Base-by-base conservation (phyloP, 106 monocot species). In the Platanthera zijinensis region DNA sequence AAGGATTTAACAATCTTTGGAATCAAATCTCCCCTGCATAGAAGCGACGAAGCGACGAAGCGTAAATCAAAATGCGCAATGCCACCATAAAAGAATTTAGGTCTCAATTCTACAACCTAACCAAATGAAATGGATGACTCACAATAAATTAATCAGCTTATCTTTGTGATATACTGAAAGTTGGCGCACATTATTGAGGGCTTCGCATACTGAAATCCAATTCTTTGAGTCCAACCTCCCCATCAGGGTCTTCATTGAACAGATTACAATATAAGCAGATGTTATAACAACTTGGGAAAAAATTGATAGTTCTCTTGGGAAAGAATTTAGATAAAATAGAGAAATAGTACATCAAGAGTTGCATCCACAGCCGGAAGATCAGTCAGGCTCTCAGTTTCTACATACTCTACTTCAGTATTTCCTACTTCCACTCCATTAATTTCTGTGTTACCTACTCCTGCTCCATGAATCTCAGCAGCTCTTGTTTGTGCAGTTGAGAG, bases 111-210 rank as follows among this genome's bases (percentile, higher is more conserved):
- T 45, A 78, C 54, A 21, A 18, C 10, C 52, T 17, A 70, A 47
- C 21, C 11, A 64, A 78, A 64, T 11, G 49, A 73, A 39, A 13
- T 32, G 32, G 21, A 77, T 71, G 8, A 82, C 93, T 88, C 87
- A 97, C 97, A 97, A 68, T 50, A 87, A 76, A n/a, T 88, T 91
- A 66, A 82, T 59, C 49, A 97, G 84, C 39, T 80, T 92, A 73
- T 97, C 94, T 81, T 88, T 90, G 74, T 97, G 93, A 82, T 77
- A 94, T 75, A 89, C 80, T 61, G 97, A 87, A 74, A 97, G 75
- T 56, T 90, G 97, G 32, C 97, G 85, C 14, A 97, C 97, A 82
- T 94, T 97, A 70, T 97, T 97, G 15, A 97, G 89, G 51, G 97
- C 89, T 88, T 92, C 97, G 80, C 97, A 97, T 77, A 82, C 78